Evolutionary conservation across 306 rosid species (phyloP), one percentile per base, ranked within the genome.

Genomic region (Oxytropis ochrocephala): DNA sequence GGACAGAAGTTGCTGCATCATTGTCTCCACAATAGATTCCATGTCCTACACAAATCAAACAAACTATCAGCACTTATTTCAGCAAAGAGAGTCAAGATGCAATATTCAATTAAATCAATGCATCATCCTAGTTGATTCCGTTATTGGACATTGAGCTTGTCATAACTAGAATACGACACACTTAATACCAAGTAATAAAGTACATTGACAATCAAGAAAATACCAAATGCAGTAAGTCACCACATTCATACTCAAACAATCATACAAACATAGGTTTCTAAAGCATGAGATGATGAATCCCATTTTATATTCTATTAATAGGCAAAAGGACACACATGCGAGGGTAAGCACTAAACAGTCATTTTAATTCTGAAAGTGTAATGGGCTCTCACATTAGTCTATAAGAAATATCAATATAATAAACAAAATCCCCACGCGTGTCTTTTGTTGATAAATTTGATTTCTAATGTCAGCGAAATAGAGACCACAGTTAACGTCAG

Each of bases 1-100:
- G 18, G 98, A 90, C 55, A 90, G 83, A 67, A 92, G 95, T 71
- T 89, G 96, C 54, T 89, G 97, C 97, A 91, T 92, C 98, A 92
- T 92, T 71, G 88, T 86, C 91, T 89, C 98, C 72, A 92, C 90
- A 42, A 92, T 73, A 70, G 96, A 87, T 70, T 86, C 93, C 96
- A 92, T 85, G 79, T 88, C 96, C 96, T 89, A 78, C 3, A 18
- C 11, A 71, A 62, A 75, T 68, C 30, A 46, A 8, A 10, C 4
- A 69, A 12, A 61, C 12, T 42, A 70, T 74, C 19, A 68, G 30
- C 75, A 43, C 68, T 7, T 29, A 65, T 51, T 74, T 53, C 44
- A 54, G 9, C 18, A 35, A 47, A 71, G 54, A 48, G 33, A 43
- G 36, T 29, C 62, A 38, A 53, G 19, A 43, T 29, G 52, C 11